Percentiles rank a stretch among this genome's conserved stretches.
phyloP scores from a whole-genome alignment of 2,329 filamentous ascomycete genomes.

The Microthyrium microscopicum region DNA sequence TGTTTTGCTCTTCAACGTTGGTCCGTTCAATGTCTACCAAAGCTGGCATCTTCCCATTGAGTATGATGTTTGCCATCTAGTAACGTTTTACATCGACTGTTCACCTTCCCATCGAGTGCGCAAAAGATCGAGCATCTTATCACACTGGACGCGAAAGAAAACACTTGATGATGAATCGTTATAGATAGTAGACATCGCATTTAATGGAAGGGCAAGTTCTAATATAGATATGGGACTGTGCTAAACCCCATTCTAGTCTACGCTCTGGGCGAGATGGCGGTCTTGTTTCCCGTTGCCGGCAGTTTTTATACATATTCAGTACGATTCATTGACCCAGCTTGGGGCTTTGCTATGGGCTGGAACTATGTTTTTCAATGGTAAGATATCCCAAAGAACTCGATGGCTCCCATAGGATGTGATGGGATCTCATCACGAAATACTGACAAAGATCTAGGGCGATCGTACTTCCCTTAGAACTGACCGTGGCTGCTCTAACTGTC shows the following conservation, averaged over 20 bases:
- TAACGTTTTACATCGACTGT: background rate
- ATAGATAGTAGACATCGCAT: too few species aligned
- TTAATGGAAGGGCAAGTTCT: too few species aligned
- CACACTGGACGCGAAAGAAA: too few species aligned
- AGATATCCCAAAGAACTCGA: too few species aligned
- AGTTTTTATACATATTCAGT: constrained; percentile 46
- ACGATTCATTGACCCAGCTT: constrained; percentile 44
- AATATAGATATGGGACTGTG: background rate
- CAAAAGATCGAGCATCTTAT: background rate
- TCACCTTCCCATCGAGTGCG: background rate
- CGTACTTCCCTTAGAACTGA: constrained; percentile 37
- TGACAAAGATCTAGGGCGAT: constrained; percentile 26
- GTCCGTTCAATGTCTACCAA: too few species aligned
- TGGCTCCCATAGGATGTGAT: too few species aligned
- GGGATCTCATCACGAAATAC: constrained; percentile 3
- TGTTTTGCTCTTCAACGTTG: constrained; percentile 14
- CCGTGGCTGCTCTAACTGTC: constrained; percentile 37
- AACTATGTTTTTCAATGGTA: constrained; percentile 33
- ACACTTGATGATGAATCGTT: too few species aligned
- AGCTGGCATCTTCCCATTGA: constrained; percentile 25
- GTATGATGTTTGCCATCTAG: background rate
- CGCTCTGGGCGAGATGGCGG: constrained; percentile 43
- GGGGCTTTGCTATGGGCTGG: constrained; percentile 38
- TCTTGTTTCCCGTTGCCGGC: constrained; percentile 45
- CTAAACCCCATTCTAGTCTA: too few species aligned